A percentile compares a stretch with the other conserved stretches of the same genome.
Evolutionary conservation across 2,329 filamentous ascomycete genomes (phyloP).

Genomic region (Botrytis squamosa): DNA sequence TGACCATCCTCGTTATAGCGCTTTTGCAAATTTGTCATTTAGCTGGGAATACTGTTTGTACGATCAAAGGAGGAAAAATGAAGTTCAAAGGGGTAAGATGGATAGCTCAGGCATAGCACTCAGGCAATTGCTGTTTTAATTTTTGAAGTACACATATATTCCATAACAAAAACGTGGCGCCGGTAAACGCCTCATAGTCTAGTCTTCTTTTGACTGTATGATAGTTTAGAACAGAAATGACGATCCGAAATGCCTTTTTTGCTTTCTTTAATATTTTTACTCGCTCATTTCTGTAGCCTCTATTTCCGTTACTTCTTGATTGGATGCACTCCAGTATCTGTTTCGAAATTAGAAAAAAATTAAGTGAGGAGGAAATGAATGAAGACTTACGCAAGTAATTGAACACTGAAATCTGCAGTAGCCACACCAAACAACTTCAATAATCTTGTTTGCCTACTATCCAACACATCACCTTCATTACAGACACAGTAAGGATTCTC

Average conservation of each 20-base stretch:
- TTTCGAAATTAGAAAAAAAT: conserved; percentile 25
- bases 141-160: conserved; percentile 25
- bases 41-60: conserved; percentile 34
- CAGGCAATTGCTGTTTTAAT: conserved; percentile 35
- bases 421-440: conserved; percentile 92
- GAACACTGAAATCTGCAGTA: conserved; percentile 85
- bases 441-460: conserved; percentile 88
- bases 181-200: conserved; percentile 37
- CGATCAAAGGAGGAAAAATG: conserved; percentile 30
- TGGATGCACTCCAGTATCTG: conserved; percentile 63
- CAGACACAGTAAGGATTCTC: conserved; percentile 60
- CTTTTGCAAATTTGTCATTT: conserved; percentile 24
- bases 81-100: conserved; percentile 34
- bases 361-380: not conserved
- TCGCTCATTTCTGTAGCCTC: conserved; percentile 44
- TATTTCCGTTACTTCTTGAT: conserved; percentile 58
- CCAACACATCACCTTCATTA: conserved; percentile 78
- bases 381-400: conserved; percentile 67
- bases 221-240: conserved; percentile 30
- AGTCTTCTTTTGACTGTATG: conserved; percentile 35
- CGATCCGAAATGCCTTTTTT: conserved; percentile 21
- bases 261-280: conserved; percentile 34
- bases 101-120: conserved; percentile 30
- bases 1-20: conserved; percentile 33
- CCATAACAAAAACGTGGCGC: conserved; percentile 35